Evolutionary conservation across 148 eudicot species (phyloP).

Genomic region (Polygonum aviculare): DNA sequence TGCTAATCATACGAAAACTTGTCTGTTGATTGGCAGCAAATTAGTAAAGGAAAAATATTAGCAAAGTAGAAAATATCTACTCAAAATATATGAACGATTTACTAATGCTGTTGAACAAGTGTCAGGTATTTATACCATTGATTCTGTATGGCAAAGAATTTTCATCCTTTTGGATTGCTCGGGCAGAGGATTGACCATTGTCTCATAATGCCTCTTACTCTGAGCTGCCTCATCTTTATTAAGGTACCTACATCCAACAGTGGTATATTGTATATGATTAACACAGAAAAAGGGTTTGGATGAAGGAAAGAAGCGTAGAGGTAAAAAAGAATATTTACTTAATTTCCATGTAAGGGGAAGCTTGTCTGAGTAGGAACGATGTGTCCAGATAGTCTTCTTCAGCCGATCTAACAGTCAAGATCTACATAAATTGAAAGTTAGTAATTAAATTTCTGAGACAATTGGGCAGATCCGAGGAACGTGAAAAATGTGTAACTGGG

Average conservation of each 20-base stretch:
- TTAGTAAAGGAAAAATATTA: background rate
- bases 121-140: slow-evolving; percentile 26
- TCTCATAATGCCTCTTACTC: slow-evolving; percentile 54
- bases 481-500: background rate
- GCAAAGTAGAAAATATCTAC: background rate
- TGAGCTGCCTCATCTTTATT: slow-evolving; percentile 35
- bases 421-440: slow-evolving; percentile 26
- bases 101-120: background rate
- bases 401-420: slow-evolving; percentile 75
- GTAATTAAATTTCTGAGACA: background rate
- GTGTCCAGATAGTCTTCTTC: slow-evolving; percentile 83
- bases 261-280: background rate
- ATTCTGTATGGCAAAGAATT: slow-evolving; percentile 24
- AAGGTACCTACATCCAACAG: slow-evolving; percentile 37
- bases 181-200: slow-evolving; percentile 15
- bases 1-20: background rate
- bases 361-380: slow-evolving; percentile 78
- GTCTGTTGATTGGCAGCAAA: background rate
- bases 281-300: background rate
- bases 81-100: background rate
- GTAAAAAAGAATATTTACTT: slow-evolving; percentile 38
- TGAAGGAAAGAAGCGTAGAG: background rate
- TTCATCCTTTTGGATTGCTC: slow-evolving; percentile 58
- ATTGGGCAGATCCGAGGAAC: background rate
- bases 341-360: slow-evolving; percentile 80